Evolutionary conservation across 2,329 filamentous ascomycete species (phyloP).

Genomic region (Cadophora malorum): DNA sequence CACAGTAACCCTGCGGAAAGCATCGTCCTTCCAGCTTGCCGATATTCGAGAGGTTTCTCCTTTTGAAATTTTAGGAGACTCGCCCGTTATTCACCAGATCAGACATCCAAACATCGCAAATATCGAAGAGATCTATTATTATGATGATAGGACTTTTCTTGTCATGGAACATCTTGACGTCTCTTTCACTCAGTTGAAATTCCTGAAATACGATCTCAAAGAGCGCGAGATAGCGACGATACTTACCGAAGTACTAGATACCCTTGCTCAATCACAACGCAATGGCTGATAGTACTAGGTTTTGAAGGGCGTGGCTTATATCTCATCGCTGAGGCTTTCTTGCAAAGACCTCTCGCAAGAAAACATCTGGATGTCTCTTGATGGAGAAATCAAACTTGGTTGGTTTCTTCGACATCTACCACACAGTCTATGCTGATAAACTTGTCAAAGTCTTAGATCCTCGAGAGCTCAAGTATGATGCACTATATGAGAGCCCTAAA

Average conservation of each 20-base stretch:
- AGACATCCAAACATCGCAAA: constrained; percentile 1
- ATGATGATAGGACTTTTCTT: constrained; percentile 8
- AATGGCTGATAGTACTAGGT: background rate
- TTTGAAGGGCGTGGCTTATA: background rate
- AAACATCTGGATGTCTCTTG: constrained; percentile 3
- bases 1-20: constrained; percentile 5
- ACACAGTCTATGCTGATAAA: background rate
- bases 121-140: constrained; percentile 8
- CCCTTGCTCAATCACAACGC: background rate
- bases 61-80: constrained; percentile 8
- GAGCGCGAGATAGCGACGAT: constrained; percentile 5
- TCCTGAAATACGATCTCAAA: constrained; percentile 8
- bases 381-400: constrained; percentile 10
- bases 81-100: background rate
- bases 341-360: constrained; percentile 3
- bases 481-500: constrained; percentile 5
- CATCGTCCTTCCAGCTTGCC: background rate
- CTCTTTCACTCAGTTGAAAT: constrained; percentile 4
- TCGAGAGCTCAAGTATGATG: constrained; percentile 6
- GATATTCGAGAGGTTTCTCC: constrained; percentile 14
- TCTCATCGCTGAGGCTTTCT: constrained; percentile 7
- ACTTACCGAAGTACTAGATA: background rate
- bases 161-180: constrained; percentile 5
- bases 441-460: background rate
- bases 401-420: background rate